phyloP scores from a whole-genome alignment of 2,329 filamentous ascomycete species.

The Didymella segeticola region DNA sequence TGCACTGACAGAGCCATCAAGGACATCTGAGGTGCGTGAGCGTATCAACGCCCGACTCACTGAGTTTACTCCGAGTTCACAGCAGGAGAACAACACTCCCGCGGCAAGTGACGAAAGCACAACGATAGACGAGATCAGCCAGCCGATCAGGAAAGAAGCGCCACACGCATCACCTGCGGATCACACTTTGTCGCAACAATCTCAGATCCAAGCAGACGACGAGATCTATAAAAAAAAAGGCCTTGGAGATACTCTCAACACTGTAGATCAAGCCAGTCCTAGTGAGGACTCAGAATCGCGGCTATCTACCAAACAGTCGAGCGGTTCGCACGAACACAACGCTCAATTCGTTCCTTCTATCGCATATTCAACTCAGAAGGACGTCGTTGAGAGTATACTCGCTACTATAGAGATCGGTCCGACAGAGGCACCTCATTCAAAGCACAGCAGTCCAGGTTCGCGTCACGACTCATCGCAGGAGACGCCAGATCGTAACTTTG shows the following conservation, averaged over 20 bases:
- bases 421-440: neutral
- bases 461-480: slow-evolving; percentile 45
- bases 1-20: neutral
- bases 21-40: neutral
- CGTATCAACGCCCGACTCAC: neutral
- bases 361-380: slow-evolving; percentile 26
- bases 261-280: neutral
- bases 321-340: slow-evolving; percentile 28
- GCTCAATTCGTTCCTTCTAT: slow-evolving; percentile 32
- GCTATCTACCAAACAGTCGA: slow-evolving; percentile 6
- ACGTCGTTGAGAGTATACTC: slow-evolving; percentile 21
- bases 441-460: slow-evolving; percentile 21
- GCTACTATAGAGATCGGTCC: slow-evolving; percentile 24
- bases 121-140: slow-evolving; percentile 13
- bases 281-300: neutral
- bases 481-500: slow-evolving; percentile 22
- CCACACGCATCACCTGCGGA: neutral
- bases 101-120: slow-evolving; percentile 11
- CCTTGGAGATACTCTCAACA: neutral
- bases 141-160: neutral
- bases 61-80: neutral
- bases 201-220: neutral
- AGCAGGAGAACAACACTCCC: neutral
- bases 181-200: neutral
- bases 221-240: neutral